These are phyloP conservation scores for Dittrichia graveolens DNA, from an alignment of 129 eudicot species.

Conservation along the genomic window DNA sequence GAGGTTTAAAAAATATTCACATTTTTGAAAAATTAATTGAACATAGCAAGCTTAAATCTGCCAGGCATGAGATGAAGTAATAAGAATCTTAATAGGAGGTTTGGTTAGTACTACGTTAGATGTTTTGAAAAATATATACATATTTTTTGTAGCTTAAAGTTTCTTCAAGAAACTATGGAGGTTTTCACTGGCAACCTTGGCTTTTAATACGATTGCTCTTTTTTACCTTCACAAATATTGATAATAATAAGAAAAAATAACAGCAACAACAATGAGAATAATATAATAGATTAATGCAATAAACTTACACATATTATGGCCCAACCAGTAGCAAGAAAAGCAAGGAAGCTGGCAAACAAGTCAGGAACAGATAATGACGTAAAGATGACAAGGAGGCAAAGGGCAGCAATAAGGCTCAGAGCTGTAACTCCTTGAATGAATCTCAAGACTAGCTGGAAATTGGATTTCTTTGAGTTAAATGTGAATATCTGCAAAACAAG, in stretches of 20 bases:
- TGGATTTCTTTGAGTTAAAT: slow-evolving; percentile 65
- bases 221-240: not conserved
- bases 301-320: slow-evolving; percentile 74
- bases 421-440: slow-evolving; percentile 90
- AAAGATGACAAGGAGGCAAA: slow-evolving; percentile 63
- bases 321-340: slow-evolving; percentile 99
- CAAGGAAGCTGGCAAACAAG: slow-evolving; percentile 85
- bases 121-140: too few relatives aligned
- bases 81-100: too few relatives aligned
- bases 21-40: too few relatives aligned
- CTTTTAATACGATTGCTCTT: not conserved
- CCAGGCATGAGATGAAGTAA: too few relatives aligned
- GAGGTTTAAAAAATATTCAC: too few relatives aligned
- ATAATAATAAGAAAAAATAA: not conserved
- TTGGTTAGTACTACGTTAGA: too few relatives aligned
- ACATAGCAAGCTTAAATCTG: too few relatives aligned
- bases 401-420: slow-evolving; percentile 70
- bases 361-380: slow-evolving; percentile 65
- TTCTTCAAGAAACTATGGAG: too few relatives aligned
- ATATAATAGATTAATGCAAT: not conserved
- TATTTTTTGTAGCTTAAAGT: too few relatives aligned
- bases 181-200: too few relatives aligned
- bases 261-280: not conserved
- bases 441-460: slow-evolving; percentile 75
- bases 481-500: slow-evolving; percentile 70